phyloP scores from a whole-genome alignment of 2,329 filamentous ascomycete species.

The Tolypocladium cylindrosporum region DNA sequence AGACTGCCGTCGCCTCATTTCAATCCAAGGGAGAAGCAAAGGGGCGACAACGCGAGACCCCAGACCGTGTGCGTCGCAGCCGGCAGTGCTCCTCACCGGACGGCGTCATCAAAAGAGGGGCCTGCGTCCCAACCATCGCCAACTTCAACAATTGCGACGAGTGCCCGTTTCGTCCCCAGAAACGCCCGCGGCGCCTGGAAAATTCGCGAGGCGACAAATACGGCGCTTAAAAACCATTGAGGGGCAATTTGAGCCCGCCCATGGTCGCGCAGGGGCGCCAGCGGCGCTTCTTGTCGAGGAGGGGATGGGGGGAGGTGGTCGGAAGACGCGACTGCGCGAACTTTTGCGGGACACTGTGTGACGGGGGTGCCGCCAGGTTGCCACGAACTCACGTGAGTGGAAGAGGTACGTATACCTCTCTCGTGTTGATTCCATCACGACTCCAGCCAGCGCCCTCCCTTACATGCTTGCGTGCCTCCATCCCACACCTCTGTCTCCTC shows the following conservation, averaged over 20 bases:
- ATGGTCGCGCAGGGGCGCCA: slow-evolving; percentile 16
- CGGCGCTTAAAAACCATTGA: slow-evolving; percentile 5
- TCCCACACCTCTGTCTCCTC: not conserved
- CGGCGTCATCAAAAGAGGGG: slow-evolving; percentile 12
- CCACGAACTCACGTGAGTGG: slow-evolving; percentile 34
- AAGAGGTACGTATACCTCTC: not conserved
- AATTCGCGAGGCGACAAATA: slow-evolving; percentile 5
- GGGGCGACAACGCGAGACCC: not conserved
- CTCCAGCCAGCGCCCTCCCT: too few relatives aligned
- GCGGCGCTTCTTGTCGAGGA: slow-evolving; percentile 14
- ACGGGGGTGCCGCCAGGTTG: slow-evolving; percentile 25
- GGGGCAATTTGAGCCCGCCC: slow-evolving; percentile 5
- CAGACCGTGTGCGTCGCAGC: not conserved
- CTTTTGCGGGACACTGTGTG: slow-evolving; percentile 22
- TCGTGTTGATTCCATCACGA: not conserved
- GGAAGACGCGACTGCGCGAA: slow-evolving; percentile 35
- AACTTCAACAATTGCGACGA: slow-evolving; percentile 2
- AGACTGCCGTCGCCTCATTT: not conserved
- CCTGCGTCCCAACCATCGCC: slow-evolving; percentile 8
- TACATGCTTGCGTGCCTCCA: not conserved
- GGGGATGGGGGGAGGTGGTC: slow-evolving; percentile 28
- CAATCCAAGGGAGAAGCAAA: not conserved
- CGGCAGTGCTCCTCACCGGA: slow-evolving; percentile 3
- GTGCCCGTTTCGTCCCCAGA: slow-evolving; percentile 11
- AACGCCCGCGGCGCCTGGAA: slow-evolving; percentile 10